Percentiles rank a stretch among this genome's conserved stretches.
Conservation (phyloP, 1,284 basidiomycete genomes). For the Cryptococcus hybrid region DNA sequence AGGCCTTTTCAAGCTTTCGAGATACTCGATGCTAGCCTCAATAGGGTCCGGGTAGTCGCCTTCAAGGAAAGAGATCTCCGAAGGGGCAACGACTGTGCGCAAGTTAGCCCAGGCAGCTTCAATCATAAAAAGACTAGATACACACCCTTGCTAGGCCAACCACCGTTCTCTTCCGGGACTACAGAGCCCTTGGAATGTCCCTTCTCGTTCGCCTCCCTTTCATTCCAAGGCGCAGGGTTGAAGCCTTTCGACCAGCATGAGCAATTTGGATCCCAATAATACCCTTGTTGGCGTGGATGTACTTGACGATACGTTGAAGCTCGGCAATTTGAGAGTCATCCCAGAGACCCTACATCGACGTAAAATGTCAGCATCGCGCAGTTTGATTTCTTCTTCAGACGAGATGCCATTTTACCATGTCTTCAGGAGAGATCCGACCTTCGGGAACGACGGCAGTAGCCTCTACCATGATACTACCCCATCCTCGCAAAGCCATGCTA, state of each 20-base stretch:
- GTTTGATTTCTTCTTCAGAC: not conserved
- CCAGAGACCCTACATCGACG: slow-evolving; percentile 62
- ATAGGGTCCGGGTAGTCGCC: slow-evolving; percentile 57
- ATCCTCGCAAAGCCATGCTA: slow-evolving; percentile 52
- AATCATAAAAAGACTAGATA: slow-evolving; percentile 30
- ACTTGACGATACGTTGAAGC: slow-evolving; percentile 68
- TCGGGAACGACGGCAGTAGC: slow-evolving; percentile 71
- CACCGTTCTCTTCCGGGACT: slow-evolving; percentile 55
- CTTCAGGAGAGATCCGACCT: slow-evolving; percentile 60
- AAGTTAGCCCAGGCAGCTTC: not conserved
- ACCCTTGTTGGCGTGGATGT: slow-evolving; percentile 66
- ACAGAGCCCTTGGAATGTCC: slow-evolving; percentile 44
- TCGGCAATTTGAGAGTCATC: slow-evolving; percentile 67
- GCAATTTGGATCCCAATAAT: slow-evolving; percentile 76
- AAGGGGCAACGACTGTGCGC: slow-evolving; percentile 54
- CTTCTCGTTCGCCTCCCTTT: slow-evolving; percentile 26
- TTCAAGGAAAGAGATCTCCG: slow-evolving; percentile 57
- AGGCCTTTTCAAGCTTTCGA: slow-evolving; percentile 66
- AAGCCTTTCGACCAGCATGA: slow-evolving; percentile 74
- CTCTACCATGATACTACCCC: slow-evolving; percentile 65
- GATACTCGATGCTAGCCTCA: slow-evolving; percentile 58
- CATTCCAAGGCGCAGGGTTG: slow-evolving; percentile 62
- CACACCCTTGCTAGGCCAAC: slow-evolving; percentile 68
- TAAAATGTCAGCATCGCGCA: slow-evolving; percentile 2
- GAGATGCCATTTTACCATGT: slow-evolving; percentile 25